phyloP scores from a whole-genome alignment of 192 early-diverging fungal genomes.

The Backusella tuberculispora region DNA sequence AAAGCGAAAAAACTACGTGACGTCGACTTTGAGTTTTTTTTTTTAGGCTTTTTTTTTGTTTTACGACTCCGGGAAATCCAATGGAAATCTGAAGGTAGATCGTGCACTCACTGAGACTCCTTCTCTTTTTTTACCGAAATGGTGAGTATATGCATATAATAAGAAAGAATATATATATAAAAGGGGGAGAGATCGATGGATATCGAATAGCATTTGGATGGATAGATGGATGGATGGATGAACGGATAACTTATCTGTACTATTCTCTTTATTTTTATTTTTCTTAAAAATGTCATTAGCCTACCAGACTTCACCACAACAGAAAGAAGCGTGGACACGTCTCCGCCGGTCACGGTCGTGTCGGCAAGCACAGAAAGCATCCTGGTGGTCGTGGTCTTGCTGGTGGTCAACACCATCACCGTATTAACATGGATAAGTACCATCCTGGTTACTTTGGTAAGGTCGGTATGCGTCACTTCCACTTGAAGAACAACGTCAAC shows the following conservation, averaged over 20 bases:
- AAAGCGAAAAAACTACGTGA: slow-evolving; percentile 12
- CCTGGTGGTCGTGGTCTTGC: slow-evolving; percentile 99
- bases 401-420: too few relatives aligned
- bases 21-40: not conserved
- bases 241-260: not conserved
- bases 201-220: not conserved
- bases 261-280: not conserved
- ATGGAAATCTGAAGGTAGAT: not conserved
- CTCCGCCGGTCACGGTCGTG: slow-evolving; percentile 99
- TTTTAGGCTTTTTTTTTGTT: not conserved
- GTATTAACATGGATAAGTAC: too few relatives aligned
- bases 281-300: slow-evolving; percentile 48
- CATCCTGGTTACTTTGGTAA: too few relatives aligned
- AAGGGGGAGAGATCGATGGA: slow-evolving; percentile 14
- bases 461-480: too few relatives aligned
- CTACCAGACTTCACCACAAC: slow-evolving; percentile 86
- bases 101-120: not conserved
- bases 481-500: too few relatives aligned
- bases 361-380: slow-evolving; percentile 99
- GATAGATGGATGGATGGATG: not conserved
- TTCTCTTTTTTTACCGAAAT: slow-evolving; percentile 28
- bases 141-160: slow-evolving; percentile 6
- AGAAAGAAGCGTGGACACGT: slow-evolving; percentile 99
- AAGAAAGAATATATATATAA: not conserved
- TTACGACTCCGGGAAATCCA: not conserved